Evolutionary conservation across 495 filamentous ascomycete species (phyloP), one percentile per base, ranked within the genome.

Genomic region (Elasticomyces elasticus): DNA sequence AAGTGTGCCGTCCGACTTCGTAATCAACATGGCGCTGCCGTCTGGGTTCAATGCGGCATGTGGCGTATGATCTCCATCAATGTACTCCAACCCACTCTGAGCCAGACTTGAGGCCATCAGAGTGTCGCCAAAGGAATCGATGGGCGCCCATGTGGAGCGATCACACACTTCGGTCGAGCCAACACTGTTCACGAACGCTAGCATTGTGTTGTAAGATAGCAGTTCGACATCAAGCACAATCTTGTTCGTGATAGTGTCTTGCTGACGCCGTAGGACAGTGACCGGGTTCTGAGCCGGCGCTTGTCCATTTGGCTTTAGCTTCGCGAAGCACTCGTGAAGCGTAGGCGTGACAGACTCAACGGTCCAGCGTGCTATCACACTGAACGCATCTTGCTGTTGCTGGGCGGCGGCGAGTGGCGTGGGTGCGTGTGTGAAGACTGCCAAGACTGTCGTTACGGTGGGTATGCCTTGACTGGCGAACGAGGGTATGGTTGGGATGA

Each of bases 141-240:
- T 73, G 33, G 79, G 69, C 1, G 74, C 67, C 80, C 92, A 80
- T 3, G 80, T 85, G 49, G 73, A 70, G 11, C 86, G 77, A 54
- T 92, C 82, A 44, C 87, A 81, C 64, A 89, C 87, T 47, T 88
- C 77, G 25, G 90, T 72, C 0, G 82, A 83, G 15, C 87, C 86
- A 60, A 92, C 88, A 58, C 83, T 84, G 49, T 83, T 83, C 11
- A 74, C 75, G 49, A 94, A 69, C 41, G 80, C 83, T 1, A 94
- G 56, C 9, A 83, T 72, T 47, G 77, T 85, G 35, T 81, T 80
- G 40, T 82, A 77, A 62, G 85, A 82, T 13, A 84, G 69, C 7
- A 79, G 67, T 35, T 81, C 76, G 13, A 89, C 70, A 0, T 76
- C 77, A n/a, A 91, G 64, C n/a, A 89, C 67, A 46, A 85, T 71